A percentile compares a stretch with the other conserved stretches of the same genome.
These are phyloP conservation scores for Sporothrix variecibatus DNA, from an alignment of 2,329 filamentous ascomycete species.

Conservation along the genomic window DNA sequence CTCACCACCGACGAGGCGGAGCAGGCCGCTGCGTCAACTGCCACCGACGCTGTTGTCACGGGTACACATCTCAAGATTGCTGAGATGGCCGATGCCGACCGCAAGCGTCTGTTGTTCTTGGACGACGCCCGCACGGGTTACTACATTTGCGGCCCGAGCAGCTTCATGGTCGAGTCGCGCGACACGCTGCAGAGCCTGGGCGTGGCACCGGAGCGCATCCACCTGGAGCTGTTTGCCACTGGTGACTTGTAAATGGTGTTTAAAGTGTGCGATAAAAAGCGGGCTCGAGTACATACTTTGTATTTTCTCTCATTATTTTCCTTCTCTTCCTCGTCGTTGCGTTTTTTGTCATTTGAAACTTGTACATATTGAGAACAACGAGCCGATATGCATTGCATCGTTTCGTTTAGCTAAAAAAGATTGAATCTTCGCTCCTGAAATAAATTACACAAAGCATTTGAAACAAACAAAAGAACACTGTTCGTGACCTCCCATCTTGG, in stretches of 20 bases:
- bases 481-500: background rate
- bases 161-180: conserved; percentile 67
- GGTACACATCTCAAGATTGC: conserved; percentile 61
- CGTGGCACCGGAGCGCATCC: conserved; percentile 59
- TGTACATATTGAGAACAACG: conserved; percentile 32
- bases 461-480: background rate
- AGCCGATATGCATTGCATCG: conserved; percentile 6
- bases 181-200: conserved; percentile 55
- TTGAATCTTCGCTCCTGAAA: conserved; percentile 10
- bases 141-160: conserved; percentile 69
- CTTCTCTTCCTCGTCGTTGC: background rate
- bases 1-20: conserved; percentile 43
- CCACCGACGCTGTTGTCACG: conserved; percentile 31
- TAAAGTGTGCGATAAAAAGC: too few species aligned
- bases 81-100: conserved; percentile 57
- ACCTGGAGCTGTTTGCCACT: conserved; percentile 69
- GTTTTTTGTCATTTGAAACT: background rate
- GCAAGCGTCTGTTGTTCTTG: conserved; percentile 56
- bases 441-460: background rate
- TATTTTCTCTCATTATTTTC: background rate
- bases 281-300: background rate
- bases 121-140: conserved; percentile 60
- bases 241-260: conserved; percentile 43
- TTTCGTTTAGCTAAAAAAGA: background rate
- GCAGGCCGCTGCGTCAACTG: conserved; percentile 39